A percentile compares a stretch with the other conserved stretches of the same genome.
phyloP scores from a whole-genome alignment of 2,329 filamentous ascomycete genomes.

The Colletotrichum eleusines region DNA sequence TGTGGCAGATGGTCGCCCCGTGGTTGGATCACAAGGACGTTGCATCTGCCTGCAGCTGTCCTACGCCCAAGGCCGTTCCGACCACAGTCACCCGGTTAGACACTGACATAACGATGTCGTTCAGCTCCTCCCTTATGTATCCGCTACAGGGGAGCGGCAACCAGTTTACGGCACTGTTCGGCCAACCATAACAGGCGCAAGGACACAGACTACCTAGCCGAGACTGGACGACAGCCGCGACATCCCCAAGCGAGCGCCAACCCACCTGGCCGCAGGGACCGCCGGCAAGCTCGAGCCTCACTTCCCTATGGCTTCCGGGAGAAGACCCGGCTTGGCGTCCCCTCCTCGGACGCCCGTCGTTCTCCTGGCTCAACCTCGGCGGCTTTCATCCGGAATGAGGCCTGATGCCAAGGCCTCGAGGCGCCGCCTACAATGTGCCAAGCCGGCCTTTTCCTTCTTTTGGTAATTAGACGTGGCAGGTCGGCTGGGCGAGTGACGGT shows the following conservation, averaged over 20 bases:
- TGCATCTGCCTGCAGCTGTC: background rate
- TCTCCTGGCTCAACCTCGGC: conserved; percentile 4
- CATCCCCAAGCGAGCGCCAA: background rate
- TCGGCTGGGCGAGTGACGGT: background rate
- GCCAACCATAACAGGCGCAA: background rate
- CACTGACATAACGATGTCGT: no score
- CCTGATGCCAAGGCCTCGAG: conserved; percentile 17
- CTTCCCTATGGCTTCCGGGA: background rate
- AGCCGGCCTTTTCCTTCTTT: conserved; percentile 15
- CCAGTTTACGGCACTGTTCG: background rate
- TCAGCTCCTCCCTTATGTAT: background rate
- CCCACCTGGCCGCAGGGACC: background rate
- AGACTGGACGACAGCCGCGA: background rate
- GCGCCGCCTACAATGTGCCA: background rate
- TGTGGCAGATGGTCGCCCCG: background rate
- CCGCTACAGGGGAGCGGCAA: no score
- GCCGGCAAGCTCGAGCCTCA: background rate
- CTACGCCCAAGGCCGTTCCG: background rate
- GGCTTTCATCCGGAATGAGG: conserved; percentile 19
- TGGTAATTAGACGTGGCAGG: background rate
- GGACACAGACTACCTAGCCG: background rate
- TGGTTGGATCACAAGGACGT: background rate
- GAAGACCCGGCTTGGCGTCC: background rate
- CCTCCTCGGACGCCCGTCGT: background rate
- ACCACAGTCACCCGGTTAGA: background rate